Base-by-base conservation (phyloP, 768 basidiomycete genomes). In the Boletus eberwhitei region DNA sequence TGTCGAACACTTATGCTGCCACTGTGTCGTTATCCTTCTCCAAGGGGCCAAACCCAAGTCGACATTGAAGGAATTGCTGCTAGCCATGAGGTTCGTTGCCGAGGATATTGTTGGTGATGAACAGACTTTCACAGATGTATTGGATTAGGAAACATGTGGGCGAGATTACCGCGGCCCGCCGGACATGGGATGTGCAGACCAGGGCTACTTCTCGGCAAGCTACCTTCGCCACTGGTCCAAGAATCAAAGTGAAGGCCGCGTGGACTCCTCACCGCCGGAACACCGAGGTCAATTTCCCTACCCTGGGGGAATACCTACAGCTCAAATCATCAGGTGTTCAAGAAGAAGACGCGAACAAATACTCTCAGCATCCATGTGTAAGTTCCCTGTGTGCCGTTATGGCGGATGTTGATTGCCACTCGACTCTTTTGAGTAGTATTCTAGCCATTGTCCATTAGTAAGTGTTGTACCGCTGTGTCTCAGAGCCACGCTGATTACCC, bases 391-490 rank as follows among this genome's bases (percentile, higher is more conserved):
- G 19, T 22, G 7, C 47, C 6, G 8, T 38, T 22, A 19, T 32
- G 5, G 29, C 8, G 13, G 14, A 41, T 29, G 35, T 13, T 59
- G 13, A 53, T n/a, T 8, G 8, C 8, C 21, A 12, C 17, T 26
- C 8, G 14, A 26, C 34, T 21, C 26, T 48, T 54, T 16, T 17
- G 31, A 1, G 19, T 47, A 68, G 66, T 69, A 59, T 22, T 55
- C 67, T 8, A 68, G 67, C 26, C 66, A 64, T 32, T 60, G 52
- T 39, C 63, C 47, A 39, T 42, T 68, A 21, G 66, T 69, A 24
- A 55, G 62, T 50, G 40, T 9, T 13, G 13, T 5, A n/a, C 19
- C n/a, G 8, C 14, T 31, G 26, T 26, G 12, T 40, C 26, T 34
- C 26, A 32, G 13, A 38, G 34, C 36, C 12, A 36, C 19, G 16